A percentile compares a stretch with the other conserved stretches of the same genome.
Evolutionary conservation across 2,329 filamentous ascomycete species (phyloP).

Genomic region (Fusarium longipes): DNA sequence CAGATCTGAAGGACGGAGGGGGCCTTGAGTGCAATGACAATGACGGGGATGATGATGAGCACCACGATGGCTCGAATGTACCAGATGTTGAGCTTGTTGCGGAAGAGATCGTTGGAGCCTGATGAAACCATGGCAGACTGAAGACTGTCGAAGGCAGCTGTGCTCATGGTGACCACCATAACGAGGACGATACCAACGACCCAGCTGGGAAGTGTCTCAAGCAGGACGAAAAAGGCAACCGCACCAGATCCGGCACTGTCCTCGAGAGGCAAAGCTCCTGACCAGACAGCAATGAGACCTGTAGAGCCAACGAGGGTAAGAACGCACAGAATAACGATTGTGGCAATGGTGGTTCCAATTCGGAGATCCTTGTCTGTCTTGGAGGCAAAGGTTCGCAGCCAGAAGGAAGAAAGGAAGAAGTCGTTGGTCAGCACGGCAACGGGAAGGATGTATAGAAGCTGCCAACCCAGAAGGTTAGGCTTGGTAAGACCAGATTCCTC

Average conservation of each 20-base stretch:
- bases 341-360: conserved; percentile 78
- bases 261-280: conserved; percentile 72
- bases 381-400: conserved; percentile 85
- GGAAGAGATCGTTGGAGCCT: conserved; percentile 85
- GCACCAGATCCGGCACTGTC: conserved; percentile 68
- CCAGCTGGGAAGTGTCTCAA: conserved; percentile 79
- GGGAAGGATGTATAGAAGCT: conserved; percentile 85
- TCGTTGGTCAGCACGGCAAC: conserved; percentile 85
- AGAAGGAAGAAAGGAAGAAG: conserved; percentile 87
- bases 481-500: conserved; percentile 76
- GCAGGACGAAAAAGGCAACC: conserved; percentile 79
- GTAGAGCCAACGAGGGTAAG: conserved; percentile 78
- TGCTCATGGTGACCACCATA: conserved; percentile 82
- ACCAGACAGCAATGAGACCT: conserved; percentile 82
- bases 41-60: conserved; percentile 76
- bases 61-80: conserved; percentile 77
- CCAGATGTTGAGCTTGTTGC: conserved; percentile 82
- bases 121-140: conserved; percentile 89
- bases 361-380: conserved; percentile 82
- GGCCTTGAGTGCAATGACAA: conserved; percentile 78
- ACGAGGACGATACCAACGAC: conserved; percentile 85
- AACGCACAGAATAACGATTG: conserved; percentile 72
- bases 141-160: conserved; percentile 81
- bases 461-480: conserved; percentile 80
- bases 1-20: conserved; percentile 84